Evolutionary conservation across 164 flowering plant genomes (phyloP).

Genomic region (Vitis labrusca): DNA sequence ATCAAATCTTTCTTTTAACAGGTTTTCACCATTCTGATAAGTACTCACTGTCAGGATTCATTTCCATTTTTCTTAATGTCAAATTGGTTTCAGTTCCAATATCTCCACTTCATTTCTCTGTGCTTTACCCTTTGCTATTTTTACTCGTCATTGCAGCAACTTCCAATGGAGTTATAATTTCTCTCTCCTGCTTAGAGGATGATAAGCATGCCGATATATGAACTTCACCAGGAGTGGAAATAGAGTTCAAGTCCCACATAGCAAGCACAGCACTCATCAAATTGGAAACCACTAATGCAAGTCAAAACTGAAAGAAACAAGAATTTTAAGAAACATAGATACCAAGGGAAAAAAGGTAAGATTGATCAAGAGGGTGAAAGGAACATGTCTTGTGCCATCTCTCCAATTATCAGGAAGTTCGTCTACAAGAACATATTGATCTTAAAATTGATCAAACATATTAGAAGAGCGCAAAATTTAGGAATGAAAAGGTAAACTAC

Average conservation of each 20-base stretch:
- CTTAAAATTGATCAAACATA: too few species aligned
- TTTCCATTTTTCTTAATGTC: slow-evolving; percentile 19
- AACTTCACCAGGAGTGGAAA: slow-evolving; percentile 68
- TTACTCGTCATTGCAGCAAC: slow-evolving; percentile 89
- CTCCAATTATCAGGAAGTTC: slow-evolving; percentile 77
- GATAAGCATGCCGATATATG: slow-evolving; percentile 86
- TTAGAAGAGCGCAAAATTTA: too few species aligned
- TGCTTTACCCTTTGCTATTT: slow-evolving; percentile 49
- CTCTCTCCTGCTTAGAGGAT: slow-evolving; percentile 69
- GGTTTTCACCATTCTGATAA: slow-evolving; percentile 40
- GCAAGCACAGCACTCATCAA: not conserved
- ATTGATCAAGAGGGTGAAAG: slow-evolving; percentile 69
- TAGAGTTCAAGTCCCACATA: slow-evolving; percentile 6
- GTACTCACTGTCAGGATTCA: slow-evolving; percentile 26
- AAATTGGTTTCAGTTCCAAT: slow-evolving; percentile 22
- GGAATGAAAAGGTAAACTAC: too few species aligned
- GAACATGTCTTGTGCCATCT: slow-evolving; percentile 55
- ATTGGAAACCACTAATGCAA: not conserved
- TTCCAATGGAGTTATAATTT: slow-evolving; percentile 89
- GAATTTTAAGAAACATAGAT: slow-evolving; percentile 12
- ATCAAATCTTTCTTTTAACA: slow-evolving; percentile 27
- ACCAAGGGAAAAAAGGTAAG: slow-evolving; percentile 88
- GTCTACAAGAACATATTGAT: slow-evolving; percentile 43
- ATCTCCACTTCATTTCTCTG: slow-evolving; percentile 42
- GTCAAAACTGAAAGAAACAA: slow-evolving; percentile 11